Conservation (phyloP, 2,329 filamentous ascomycete species). For the Penicillium sp. region DNA sequence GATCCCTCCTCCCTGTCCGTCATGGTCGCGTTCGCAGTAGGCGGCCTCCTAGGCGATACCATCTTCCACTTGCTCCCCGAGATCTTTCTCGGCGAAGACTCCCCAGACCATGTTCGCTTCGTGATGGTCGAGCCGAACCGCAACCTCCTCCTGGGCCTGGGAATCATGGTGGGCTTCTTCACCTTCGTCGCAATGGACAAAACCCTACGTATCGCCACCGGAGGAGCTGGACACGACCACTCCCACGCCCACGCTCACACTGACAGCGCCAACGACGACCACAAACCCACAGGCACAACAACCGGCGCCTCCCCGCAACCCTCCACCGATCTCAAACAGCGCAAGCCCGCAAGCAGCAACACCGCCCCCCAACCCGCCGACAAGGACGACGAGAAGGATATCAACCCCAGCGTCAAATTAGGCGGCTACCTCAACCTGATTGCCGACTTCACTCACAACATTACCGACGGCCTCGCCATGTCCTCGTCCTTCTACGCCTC, state of each 20-base stretch:
- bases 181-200: constrained; percentile 99
- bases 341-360: too few species aligned
- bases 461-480: constrained; percentile 91
- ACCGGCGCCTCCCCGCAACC: too few species aligned
- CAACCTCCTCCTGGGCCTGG: constrained; percentile 78
- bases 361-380: too few species aligned
- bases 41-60: constrained; percentile 84
- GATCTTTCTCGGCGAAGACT: constrained; percentile 89
- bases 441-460: constrained; percentile 97
- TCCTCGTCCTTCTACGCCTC: constrained; percentile 98
- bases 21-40: constrained; percentile 97
- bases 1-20: constrained; percentile 82
- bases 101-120: constrained; percentile 64
- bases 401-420: constrained; percentile 77
- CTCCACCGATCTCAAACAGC: constrained; percentile 36
- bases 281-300: constrained; percentile 18
- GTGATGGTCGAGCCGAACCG: constrained; percentile 92
- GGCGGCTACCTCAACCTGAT: constrained; percentile 90
- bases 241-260: constrained; percentile 53
- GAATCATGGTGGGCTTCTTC: constrained; percentile 88
- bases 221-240: constrained; percentile 68
- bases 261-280: constrained; percentile 23
- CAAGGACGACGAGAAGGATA: constrained; percentile 54
- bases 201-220: constrained; percentile 83
- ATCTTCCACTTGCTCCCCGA: constrained; percentile 92